Base-by-base conservation (phyloP, 176 grass and related monocot genomes). In the Areca catechu region DNA sequence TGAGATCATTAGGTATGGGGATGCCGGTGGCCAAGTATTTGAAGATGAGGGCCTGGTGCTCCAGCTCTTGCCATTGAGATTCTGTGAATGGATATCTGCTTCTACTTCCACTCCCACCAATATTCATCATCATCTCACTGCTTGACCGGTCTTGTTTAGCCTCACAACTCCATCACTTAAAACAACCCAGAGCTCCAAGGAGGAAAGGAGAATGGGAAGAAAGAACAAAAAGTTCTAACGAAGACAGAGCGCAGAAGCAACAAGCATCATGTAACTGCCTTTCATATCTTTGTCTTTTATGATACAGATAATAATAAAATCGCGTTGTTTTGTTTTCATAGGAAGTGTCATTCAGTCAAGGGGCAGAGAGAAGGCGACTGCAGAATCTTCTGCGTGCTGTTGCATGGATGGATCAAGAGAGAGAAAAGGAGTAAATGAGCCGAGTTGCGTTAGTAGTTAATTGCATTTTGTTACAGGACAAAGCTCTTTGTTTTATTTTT, bases 281-380 rank as follows among this genome's bases (percentile, higher is more conserved):
- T 19, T 51, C 53, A 67, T 43, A 43, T 56, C n/a, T 34, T 55
- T 67, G 65, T 67, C 52, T 56, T 34, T 43, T 22, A 47, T 67
- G 51, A 43, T 50, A 56, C 51, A 51, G 21, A 55, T 55, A 47
- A 67, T 54, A 47, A 67, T 54, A 18, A 22, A 58, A 65, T 47
- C 7, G 19, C 3, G n/a, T 18, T 22, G 20, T 51, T 64, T 64
- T 55, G 51, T 53, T 67, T 53, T 50, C 65, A 43, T 47, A 67
- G 65, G 65, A 55, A 54, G 51, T 22, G 65, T 67, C 65, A 67
- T 55, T 67, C 65, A 67, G 51, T 67, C 65, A 67, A 67, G 25
- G 51, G 52, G 25, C 12, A 16, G 18, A 34, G 49, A 67, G 51
- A 55, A 51, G 27, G 51, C 20, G 51, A 34, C 65, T 34, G 24